Percentiles rank a stretch among this genome's conserved stretches.
Evolutionary conservation across 495 filamentous ascomycete genomes (phyloP).

Genomic region (Talaromyces nanjingensis): DNA sequence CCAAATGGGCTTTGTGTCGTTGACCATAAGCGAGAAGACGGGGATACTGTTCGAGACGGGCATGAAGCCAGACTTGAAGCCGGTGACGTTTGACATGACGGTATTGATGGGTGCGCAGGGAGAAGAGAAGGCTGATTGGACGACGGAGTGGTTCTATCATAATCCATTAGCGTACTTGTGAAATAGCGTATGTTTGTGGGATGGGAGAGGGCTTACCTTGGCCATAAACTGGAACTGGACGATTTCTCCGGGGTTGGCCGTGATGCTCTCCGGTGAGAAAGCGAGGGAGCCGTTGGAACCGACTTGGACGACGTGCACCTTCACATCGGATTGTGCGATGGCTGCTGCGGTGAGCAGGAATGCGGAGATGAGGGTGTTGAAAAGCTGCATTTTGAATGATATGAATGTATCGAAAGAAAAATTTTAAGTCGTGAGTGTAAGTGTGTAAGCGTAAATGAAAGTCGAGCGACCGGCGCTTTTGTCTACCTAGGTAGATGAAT

Average conservation of each 20-base stretch:
- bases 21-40: slow-evolving; percentile 36
- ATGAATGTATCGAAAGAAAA: neutral
- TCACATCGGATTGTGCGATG: slow-evolving; percentile 13
- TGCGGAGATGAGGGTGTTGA: neutral
- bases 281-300: slow-evolving; percentile 21
- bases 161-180: slow-evolving; percentile 7
- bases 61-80: slow-evolving; percentile 22
- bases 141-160: slow-evolving; percentile 39
- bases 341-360: neutral
- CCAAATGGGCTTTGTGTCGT: slow-evolving; percentile 46
- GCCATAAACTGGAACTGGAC: slow-evolving; percentile 50
- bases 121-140: slow-evolving; percentile 33
- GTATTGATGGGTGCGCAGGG: slow-evolving; percentile 38
- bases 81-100: slow-evolving; percentile 18
- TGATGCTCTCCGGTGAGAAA: slow-evolving; percentile 31
- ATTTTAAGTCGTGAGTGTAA: neutral
- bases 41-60: slow-evolving; percentile 19
- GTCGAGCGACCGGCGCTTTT: neutral
- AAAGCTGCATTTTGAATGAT: neutral
- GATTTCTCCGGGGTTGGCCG: slow-evolving; percentile 33
- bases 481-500: no score
- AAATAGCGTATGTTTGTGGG: neutral
- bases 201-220: slow-evolving; percentile 17
- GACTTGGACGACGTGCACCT: slow-evolving; percentile 48
- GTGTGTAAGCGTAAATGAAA: neutral